A percentile compares a stretch with the other conserved stretches of the same genome.
Evolutionary conservation across 1,139 yeast species (phyloP).

Genomic region (Geotrichum carabidarum): DNA sequence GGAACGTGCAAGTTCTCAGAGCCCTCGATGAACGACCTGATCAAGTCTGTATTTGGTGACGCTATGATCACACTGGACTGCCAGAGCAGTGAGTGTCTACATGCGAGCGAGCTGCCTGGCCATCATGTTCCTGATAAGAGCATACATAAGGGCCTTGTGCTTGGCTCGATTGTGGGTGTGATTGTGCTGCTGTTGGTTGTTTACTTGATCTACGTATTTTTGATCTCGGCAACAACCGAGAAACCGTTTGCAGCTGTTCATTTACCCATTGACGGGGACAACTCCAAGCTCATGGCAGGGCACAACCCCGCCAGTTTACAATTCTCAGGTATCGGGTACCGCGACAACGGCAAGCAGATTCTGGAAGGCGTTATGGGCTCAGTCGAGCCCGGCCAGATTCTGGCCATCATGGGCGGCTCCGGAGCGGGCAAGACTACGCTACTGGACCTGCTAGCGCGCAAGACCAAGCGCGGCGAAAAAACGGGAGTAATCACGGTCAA

Average conservation of each 20-base stretch:
- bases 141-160: slow-evolving; percentile 47
- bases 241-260: slow-evolving; percentile 28
- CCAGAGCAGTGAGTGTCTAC: slow-evolving; percentile 83
- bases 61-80: slow-evolving; percentile 77
- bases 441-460: slow-evolving; percentile 82
- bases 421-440: slow-evolving; percentile 97
- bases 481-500: slow-evolving; percentile 67
- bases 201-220: slow-evolving; percentile 42
- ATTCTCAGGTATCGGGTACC: slow-evolving; percentile 66
- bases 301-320: slow-evolving; percentile 74
- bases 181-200: slow-evolving; percentile 37
- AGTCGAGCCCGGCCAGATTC: slow-evolving; percentile 79
- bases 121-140: slow-evolving; percentile 61
- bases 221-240: slow-evolving; percentile 30
- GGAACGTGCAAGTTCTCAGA: slow-evolving; percentile 75
- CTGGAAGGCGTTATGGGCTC: slow-evolving; percentile 64
- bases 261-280: slow-evolving; percentile 38
- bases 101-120: slow-evolving; percentile 89
- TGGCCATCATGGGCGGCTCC: slow-evolving; percentile 97
- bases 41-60: slow-evolving; percentile 87
- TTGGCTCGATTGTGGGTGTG: slow-evolving; percentile 50
- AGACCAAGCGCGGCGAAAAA: slow-evolving; percentile 68
- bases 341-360: slow-evolving; percentile 52
- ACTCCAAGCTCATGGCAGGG: slow-evolving; percentile 40
- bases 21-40: slow-evolving; percentile 92